These are phyloP conservation scores for Aciculosporium take DNA, from an alignment of 2,329 filamentous ascomycete species.

Conservation along the genomic window DNA sequence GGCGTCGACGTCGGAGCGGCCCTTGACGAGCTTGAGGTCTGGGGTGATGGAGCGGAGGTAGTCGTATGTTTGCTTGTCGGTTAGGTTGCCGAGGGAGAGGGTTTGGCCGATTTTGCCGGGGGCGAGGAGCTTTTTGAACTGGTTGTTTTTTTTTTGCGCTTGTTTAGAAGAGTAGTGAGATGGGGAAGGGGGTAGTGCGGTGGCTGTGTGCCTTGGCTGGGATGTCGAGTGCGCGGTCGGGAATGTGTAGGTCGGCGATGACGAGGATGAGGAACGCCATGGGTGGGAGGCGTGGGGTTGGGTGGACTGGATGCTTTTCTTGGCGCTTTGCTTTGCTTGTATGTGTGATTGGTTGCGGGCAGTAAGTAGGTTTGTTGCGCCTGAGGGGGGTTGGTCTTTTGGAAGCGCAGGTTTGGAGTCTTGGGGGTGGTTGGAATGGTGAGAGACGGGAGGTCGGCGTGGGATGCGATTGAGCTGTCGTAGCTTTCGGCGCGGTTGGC, in stretches of 20 bases:
- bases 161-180: neutral
- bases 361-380: no score
- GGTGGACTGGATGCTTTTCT: no score
- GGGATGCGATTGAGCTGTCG: neutral
- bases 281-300: slow-evolving; percentile 20
- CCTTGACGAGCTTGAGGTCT: slow-evolving; percentile 56
- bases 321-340: neutral
- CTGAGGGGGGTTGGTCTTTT: neutral
- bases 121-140: slow-evolving; percentile 78
- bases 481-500: neutral
- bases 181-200: slow-evolving; percentile 5
- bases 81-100: slow-evolving; percentile 67
- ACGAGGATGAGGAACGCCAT: slow-evolving; percentile 85
- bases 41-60: slow-evolving; percentile 63
- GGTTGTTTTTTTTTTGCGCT: slow-evolving; percentile 2
- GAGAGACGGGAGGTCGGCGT: neutral
- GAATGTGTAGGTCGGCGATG: slow-evolving; percentile 87
- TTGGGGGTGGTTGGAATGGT: neutral
- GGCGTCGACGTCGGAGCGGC: slow-evolving; percentile 52
- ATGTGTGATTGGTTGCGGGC: neutral
- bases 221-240: slow-evolving; percentile 80
- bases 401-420: neutral
- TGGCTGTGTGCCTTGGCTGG: slow-evolving; percentile 58
- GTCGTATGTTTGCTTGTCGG: slow-evolving; percentile 67
- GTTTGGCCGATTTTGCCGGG: slow-evolving; percentile 75